Conservation (phyloP, 1,139 yeast species). For the Spathaspora sp. region DNA sequence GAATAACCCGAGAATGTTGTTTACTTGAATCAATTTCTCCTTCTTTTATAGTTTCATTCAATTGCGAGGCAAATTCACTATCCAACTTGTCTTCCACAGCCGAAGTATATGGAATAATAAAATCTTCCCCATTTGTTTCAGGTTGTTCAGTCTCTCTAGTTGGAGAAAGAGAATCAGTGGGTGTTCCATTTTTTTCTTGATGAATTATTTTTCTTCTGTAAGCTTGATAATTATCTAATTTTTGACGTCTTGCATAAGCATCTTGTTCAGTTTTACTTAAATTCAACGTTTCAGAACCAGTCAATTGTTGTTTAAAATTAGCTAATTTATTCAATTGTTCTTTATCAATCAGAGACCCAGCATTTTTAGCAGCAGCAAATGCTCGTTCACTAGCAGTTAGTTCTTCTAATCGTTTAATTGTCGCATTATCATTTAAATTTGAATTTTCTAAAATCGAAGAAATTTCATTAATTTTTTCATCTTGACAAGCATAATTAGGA, state of each 20-base stretch:
- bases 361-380: constrained; percentile 55
- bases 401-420: constrained; percentile 53
- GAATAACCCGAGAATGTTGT: constrained; percentile 55
- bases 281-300: constrained; percentile 44
- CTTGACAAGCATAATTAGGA: constrained; percentile 58
- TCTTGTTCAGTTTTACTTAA: constrained; percentile 46
- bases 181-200: constrained; percentile 40
- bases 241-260: constrained; percentile 43
- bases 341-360: constrained; percentile 49
- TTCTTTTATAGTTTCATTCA: constrained; percentile 59
- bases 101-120: constrained; percentile 65
- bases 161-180: constrained; percentile 8
- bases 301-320: constrained; percentile 39
- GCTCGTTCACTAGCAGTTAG: constrained; percentile 62
- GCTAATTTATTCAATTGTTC: constrained; percentile 42
- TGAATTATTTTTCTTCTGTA: constrained; percentile 51
- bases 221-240: constrained; percentile 45
- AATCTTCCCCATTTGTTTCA: constrained; percentile 25
- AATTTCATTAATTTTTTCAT: constrained; percentile 44
- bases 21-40: constrained; percentile 62
- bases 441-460: constrained; percentile 46
- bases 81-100: constrained; percentile 71
- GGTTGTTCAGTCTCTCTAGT: constrained; percentile 11
- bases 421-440: constrained; percentile 37
- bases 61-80: constrained; percentile 58